Base-by-base conservation (phyloP, 306 rosid genomes). In the Trifolium repens region DNA sequence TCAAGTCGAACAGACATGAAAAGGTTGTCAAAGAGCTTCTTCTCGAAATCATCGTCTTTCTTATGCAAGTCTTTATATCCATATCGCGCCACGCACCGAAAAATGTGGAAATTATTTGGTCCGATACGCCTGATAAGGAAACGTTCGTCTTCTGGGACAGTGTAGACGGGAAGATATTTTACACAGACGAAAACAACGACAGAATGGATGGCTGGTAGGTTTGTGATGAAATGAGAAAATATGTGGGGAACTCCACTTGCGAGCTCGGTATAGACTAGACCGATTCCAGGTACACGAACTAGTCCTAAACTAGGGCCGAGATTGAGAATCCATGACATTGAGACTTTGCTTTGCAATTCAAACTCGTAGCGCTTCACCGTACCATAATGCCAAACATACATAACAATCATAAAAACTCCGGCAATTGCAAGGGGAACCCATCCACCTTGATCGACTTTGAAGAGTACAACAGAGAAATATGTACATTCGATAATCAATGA, bases 301-400 rank as follows among this genome's bases (percentile, higher is more conserved):
- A 94, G 91, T 79, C 96, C 98, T 71, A 94, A 73, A 84, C 98
- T 91, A 2, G 98, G 96, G 26, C 99, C 99, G 22, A 94, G 97
- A 3, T 96, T 96, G 1, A 94, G 93, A 86, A 94, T 83, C 99
- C 99, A 94, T 15, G 96, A 92, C 94, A 90, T 88, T 27, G 98
- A 91, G 24, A 94, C 97, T 87, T 90, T 94, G 76, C 91, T 87
- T 70, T 94, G 96, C 86, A 94, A 75, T 77, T 91, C 97, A 79
- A 89, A 84, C 76, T 91, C 90, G 1, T 88, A 94, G 39, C 97
- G 94, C 73, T 83, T 89, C 72, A 84, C 79, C 0, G 98, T 85
- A 5, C 97, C 96, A n/a, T 91, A 94, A 81, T 94, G 96, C 98
- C 98, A 94, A 69, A 84, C 88, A 59, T 84, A 94, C 98, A 94